Evolutionary conservation across 192 early-diverging fungal genomes (phyloP).

Genomic region (Coemansia asiatica): DNA sequence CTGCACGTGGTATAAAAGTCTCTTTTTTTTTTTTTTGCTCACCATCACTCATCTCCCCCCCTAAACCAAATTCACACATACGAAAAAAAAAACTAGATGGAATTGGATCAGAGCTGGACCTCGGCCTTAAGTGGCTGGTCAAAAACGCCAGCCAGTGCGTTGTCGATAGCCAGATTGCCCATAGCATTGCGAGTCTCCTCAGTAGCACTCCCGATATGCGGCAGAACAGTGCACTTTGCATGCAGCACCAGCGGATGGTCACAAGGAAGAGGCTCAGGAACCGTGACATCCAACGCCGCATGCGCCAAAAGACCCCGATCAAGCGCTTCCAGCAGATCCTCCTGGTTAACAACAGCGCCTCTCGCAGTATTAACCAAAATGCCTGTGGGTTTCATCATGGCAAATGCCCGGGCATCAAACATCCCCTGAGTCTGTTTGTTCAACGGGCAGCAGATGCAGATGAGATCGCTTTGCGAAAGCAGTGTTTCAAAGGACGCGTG

Average conservation of each 20-base stretch:
- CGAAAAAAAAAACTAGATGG: not conserved
- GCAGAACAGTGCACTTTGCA: constrained; percentile 68
- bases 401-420: constrained; percentile 68
- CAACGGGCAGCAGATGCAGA: constrained; percentile 75
- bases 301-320: constrained; percentile 59
- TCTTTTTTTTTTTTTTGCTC: too few relatives aligned
- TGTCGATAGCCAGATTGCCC: constrained; percentile 74
- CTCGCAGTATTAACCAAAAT: constrained; percentile 82
- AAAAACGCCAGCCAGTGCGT: constrained; percentile 64
- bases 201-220: constrained; percentile 86
- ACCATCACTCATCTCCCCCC: too few relatives aligned
- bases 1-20: too few relatives aligned
- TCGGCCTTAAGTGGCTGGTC: constrained; percentile 48
- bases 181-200: constrained; percentile 80
- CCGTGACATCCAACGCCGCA: constrained; percentile 84
- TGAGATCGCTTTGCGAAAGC: constrained; percentile 65
- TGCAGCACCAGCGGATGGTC: constrained; percentile 63
- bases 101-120: constrained; percentile 8
- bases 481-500: constrained; percentile 61
- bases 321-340: constrained; percentile 67
- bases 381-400: constrained; percentile 64
- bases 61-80: not conserved
- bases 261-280: constrained; percentile 75
- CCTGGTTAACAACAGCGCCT: constrained; percentile 77
- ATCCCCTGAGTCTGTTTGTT: constrained; percentile 68